A percentile compares a stretch with the other conserved stretches of the same genome.
These are phyloP conservation scores for Saturnispora mendoncae DNA, from an alignment of 805 yeast genomes.

Conservation along the genomic window DNA sequence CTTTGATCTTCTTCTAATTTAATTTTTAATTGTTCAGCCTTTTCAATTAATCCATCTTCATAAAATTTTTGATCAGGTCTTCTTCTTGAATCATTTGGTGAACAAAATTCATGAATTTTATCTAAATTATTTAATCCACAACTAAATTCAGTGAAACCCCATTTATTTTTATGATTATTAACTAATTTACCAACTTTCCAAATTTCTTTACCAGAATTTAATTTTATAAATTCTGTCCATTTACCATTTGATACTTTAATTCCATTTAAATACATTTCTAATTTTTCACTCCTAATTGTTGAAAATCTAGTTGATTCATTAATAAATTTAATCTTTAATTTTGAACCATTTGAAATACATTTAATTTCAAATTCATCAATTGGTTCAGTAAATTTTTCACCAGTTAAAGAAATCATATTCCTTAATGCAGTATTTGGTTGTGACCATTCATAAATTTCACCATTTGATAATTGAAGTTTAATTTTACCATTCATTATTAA, in stretches of 20 bases:
- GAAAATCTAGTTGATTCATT: conserved; percentile 80
- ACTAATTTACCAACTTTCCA: conserved; percentile 72
- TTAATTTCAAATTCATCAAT: conserved; percentile 55
- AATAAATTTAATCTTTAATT: conserved; percentile 58
- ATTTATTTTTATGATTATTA: conserved; percentile 49
- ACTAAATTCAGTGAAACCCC: conserved; percentile 80
- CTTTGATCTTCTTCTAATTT: conserved; percentile 75
- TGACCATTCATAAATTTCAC: conserved; percentile 65
- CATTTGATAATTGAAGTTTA: conserved; percentile 37
- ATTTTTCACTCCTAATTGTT: conserved; percentile 71
- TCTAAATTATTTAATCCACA: conserved; percentile 78
- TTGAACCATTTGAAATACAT: conserved; percentile 53
- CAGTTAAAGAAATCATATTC: conserved; percentile 67
- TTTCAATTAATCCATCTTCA: conserved; percentile 57
- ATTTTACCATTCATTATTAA: conserved; percentile 66
- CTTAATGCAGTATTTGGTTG: conserved; percentile 79
- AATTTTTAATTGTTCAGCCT: conserved; percentile 64
- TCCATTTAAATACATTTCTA: conserved; percentile 36
- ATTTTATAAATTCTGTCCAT: conserved; percentile 67
- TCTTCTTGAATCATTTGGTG: conserved; percentile 83
- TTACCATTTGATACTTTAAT: conserved; percentile 46
- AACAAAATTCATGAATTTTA: conserved; percentile 53
- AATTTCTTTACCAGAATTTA: conserved; percentile 36
- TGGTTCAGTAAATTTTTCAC: conserved; percentile 92
- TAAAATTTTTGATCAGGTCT: conserved; percentile 79